These are phyloP conservation scores for Rhizoclosmatium globosum DNA, from an alignment of 192 early-diverging fungal species.

Conservation along the genomic window DNA sequence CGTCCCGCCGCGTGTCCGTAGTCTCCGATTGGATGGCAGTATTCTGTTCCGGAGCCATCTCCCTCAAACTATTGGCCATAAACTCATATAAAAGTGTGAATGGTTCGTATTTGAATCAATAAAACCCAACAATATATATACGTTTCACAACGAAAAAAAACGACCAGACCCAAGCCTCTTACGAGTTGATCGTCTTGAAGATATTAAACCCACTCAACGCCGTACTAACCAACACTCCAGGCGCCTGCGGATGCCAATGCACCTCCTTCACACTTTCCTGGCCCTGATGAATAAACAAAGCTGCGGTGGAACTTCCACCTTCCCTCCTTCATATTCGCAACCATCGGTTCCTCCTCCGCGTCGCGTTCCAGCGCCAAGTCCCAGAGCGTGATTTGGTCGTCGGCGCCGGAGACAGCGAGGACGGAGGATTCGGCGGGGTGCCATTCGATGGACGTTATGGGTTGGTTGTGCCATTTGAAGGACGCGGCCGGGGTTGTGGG, in stretches of 20 bases:
- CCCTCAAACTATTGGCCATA: too few relatives aligned
- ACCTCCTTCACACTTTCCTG: constrained; percentile 94
- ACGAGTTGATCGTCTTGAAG: constrained; percentile 97
- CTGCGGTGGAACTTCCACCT: constrained; percentile 90
- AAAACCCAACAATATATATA: too few relatives aligned
- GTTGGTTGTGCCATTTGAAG: constrained; percentile 92
- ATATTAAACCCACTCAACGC: constrained; percentile 92
- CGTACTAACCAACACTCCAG: constrained; percentile 90
- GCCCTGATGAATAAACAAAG: constrained; percentile 87
- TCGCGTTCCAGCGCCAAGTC: constrained; percentile 97
- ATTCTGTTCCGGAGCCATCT: too few relatives aligned
- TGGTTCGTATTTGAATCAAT: too few relatives aligned
- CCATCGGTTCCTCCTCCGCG: constrained; percentile 81
- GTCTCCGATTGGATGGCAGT: too few relatives aligned
- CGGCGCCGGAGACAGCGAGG: constrained; percentile 88
- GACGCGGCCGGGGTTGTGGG: constrained; percentile 80
- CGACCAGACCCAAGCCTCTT: too few relatives aligned
- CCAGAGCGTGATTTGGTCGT: constrained; percentile 97
- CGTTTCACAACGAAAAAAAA: too few relatives aligned
- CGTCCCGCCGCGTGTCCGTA: too few relatives aligned
- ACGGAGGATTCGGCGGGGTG: constrained; percentile 91
- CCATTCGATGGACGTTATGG: constrained; percentile 98
- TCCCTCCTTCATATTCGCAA: constrained; percentile 43
- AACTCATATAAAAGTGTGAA: too few relatives aligned
- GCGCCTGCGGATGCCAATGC: constrained; percentile 95